A percentile compares a stretch with the other conserved stretches of the same genome.
phyloP scores from a whole-genome alignment of 2,329 filamentous ascomycete genomes.

The Phaeosphaeria sp. region DNA sequence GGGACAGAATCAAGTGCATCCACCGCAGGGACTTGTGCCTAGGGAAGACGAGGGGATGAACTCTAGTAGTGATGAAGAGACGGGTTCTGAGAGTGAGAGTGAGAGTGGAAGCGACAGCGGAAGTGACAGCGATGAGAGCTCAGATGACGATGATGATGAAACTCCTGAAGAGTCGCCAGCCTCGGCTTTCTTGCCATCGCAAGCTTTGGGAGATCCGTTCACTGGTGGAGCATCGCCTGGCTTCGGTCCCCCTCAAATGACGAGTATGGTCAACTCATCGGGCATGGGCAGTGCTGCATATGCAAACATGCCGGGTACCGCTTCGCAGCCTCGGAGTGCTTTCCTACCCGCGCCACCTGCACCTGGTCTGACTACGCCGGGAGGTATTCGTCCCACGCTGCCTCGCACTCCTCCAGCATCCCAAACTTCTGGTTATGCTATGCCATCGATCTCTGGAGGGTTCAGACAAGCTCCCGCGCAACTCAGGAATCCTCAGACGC shows the following conservation, averaged over 20 bases:
- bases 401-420: neutral
- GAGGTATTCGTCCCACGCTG: neutral
- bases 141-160: conserved; percentile 4
- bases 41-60: neutral
- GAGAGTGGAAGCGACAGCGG: conserved; percentile 1
- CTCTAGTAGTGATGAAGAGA: conserved; percentile 2
- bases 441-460: too few relatives aligned
- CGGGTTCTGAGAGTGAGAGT: neutral
- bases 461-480: neutral
- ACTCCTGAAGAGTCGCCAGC: neutral
- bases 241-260: neutral
- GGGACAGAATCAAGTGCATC: neutral
- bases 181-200: neutral
- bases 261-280: too few relatives aligned
- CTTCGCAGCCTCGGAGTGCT: neutral
- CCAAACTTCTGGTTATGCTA: too few relatives aligned
- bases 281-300: neutral
- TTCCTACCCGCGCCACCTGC: neutral
- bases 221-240: neutral
- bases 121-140: neutral
- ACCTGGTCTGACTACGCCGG: neutral
- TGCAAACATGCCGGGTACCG: neutral
- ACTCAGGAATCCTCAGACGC: neutral
- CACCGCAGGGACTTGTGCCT: neutral
- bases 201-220: neutral